Evolutionary conservation across 2,329 filamentous ascomycete genomes (phyloP).

Genomic region (Alternaria brassicae): DNA sequence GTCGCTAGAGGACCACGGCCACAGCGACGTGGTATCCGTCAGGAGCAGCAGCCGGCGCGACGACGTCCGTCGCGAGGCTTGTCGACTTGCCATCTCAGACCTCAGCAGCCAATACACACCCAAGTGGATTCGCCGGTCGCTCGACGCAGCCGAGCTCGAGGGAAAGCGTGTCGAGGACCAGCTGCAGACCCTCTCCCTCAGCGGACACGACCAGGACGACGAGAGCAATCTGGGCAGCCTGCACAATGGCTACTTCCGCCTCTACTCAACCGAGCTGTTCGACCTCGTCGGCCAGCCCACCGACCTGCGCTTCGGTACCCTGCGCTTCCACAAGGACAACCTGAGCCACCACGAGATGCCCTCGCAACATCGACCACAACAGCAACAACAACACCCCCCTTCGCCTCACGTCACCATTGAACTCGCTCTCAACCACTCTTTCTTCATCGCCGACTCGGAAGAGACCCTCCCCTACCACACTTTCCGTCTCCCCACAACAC

Average conservation of each 20-base stretch:
- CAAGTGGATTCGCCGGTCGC: slow-evolving; percentile 42
- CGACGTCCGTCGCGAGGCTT: slow-evolving; percentile 38
- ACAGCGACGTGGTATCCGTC: neutral
- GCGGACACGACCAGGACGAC: slow-evolving; percentile 4
- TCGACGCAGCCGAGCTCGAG: slow-evolving; percentile 38
- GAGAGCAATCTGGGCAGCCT: slow-evolving; percentile 30
- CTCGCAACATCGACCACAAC: neutral
- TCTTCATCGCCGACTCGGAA: slow-evolving; percentile 45
- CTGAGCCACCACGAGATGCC: neutral
- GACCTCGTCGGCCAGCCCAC: slow-evolving; percentile 46
- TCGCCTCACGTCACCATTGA: slow-evolving; percentile 34
- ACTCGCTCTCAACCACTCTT: slow-evolving; percentile 43
- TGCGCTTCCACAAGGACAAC: slow-evolving; percentile 40
- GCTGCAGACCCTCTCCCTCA: slow-evolving; percentile 28
- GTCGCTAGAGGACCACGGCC: slow-evolving; percentile 30
- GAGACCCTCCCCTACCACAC: slow-evolving; percentile 47
- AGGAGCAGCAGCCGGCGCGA: slow-evolving; percentile 18
- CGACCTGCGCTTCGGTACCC: slow-evolving; percentile 45
- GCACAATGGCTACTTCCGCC: slow-evolving; percentile 46
- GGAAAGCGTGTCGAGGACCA: slow-evolving; percentile 44
- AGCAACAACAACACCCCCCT: neutral
- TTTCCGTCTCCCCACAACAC: slow-evolving; percentile 40
- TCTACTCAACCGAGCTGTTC: slow-evolving; percentile 47
- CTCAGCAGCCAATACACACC: slow-evolving; percentile 42
- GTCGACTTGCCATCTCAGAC: slow-evolving; percentile 43